These are phyloP conservation scores for Colletotrichum magnum DNA, from an alignment of 2,329 filamentous ascomycete species.

Conservation along the genomic window DNA sequence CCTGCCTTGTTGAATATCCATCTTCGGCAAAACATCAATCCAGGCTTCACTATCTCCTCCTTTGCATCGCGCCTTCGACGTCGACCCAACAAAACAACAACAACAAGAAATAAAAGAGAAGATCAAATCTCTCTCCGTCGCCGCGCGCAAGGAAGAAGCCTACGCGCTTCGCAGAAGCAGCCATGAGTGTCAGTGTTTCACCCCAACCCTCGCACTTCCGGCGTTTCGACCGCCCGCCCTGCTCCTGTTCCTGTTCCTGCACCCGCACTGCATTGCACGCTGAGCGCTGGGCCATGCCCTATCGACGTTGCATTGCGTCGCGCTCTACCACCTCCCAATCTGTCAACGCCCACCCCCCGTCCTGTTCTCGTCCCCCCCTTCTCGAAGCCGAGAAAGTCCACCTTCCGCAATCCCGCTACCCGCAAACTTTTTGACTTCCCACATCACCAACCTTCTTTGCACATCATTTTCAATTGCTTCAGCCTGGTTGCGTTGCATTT, in stretches of 20 bases:
- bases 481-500: conserved; percentile 40
- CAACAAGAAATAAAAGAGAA: not conserved
- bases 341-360: conserved; percentile 39
- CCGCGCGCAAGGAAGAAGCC: conserved; percentile 42
- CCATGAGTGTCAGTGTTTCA: conserved; percentile 66
- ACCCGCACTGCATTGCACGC: too few species aligned
- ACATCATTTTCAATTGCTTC: conserved; percentile 32
- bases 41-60: conserved; percentile 16
- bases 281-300: conserved; percentile 1
- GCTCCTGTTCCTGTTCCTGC: conserved; percentile 19
- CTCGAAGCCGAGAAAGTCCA: conserved; percentile 37
- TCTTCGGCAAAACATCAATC: conserved; percentile 9
- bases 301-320: conserved; percentile 21
- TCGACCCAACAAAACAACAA: not conserved
- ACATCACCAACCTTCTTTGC: conserved; percentile 37
- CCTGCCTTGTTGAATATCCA: not conserved
- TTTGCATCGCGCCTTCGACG: conserved; percentile 16
- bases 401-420: conserved; percentile 8
- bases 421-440: conserved; percentile 25
- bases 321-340: conserved; percentile 3
- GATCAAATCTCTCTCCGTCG: conserved; percentile 21
- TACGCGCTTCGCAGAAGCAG: conserved; percentile 46
- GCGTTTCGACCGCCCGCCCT: conserved; percentile 40
- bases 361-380: conserved; percentile 35
- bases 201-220: conserved; percentile 44